phyloP scores from a whole-genome alignment of 768 basidiomycete genomes.

The Pholiota conissans region DNA sequence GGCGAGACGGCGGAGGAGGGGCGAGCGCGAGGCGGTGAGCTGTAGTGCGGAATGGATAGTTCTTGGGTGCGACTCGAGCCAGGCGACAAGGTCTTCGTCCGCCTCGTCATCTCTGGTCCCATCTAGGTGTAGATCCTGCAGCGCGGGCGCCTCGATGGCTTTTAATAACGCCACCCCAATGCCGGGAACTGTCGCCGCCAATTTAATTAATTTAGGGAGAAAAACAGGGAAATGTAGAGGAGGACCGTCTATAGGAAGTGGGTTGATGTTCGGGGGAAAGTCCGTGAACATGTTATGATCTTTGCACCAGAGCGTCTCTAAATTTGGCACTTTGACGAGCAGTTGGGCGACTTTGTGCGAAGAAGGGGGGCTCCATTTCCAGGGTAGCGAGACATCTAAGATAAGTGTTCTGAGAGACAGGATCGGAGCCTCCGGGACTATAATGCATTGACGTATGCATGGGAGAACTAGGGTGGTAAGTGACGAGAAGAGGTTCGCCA shows the following conservation, averaged over 20 bases:
- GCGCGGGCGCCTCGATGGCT: not conserved
- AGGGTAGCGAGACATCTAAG: not conserved
- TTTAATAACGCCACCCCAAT: not conserved
- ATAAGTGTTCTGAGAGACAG: not conserved
- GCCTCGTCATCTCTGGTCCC: not conserved
- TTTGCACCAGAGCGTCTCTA: not conserved
- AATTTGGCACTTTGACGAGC: not conserved
- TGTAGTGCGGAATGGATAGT: not conserved
- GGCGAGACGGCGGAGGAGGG: not conserved
- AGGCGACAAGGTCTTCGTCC: not conserved
- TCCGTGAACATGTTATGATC: not conserved
- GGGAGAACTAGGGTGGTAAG: not conserved
- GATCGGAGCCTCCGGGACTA: not conserved
- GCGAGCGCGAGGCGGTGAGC: not conserved
- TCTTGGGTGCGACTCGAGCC: not conserved
- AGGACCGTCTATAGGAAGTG: no score
- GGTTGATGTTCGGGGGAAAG: no score
- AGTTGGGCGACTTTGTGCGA: not conserved
- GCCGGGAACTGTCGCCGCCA: not conserved
- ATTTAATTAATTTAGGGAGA: not conserved
- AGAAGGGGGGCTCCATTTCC: not conserved
- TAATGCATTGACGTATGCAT: not conserved
- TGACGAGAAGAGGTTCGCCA: not conserved
- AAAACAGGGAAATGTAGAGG: not conserved
- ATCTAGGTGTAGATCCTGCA: conserved; percentile 2